Conservation (phyloP, 2,329 filamentous ascomycete species). For the Emergomyces orientalis region DNA sequence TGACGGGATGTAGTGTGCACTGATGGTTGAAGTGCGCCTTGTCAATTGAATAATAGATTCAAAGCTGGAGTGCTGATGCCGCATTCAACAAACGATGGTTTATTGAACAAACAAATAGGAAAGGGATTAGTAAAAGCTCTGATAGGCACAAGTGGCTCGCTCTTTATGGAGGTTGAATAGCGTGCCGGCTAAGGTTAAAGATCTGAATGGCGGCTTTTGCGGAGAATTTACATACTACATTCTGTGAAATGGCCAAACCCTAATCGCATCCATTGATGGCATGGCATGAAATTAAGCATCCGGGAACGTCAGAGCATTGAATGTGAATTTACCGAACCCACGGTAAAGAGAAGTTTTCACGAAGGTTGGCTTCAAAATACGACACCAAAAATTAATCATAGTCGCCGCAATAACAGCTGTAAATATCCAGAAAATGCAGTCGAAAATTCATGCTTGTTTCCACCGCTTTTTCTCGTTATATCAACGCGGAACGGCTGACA, state of each 20-base stretch:
- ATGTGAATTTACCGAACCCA: not conserved
- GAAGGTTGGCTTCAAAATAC: not conserved
- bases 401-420: not conserved
- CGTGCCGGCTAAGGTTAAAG: not conserved
- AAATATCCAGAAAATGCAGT: not conserved
- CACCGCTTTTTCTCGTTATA: not conserved
- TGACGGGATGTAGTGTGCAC: not conserved
- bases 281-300: not conserved
- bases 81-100: not conserved
- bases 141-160: too few relatives aligned
- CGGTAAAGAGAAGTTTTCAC: not conserved
- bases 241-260: not conserved
- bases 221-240: not conserved
- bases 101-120: not conserved
- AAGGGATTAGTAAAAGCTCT: not conserved
- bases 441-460: not conserved
- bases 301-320: not conserved
- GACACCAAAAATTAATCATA: not conserved
- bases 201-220: not conserved
- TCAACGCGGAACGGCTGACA: not conserved
- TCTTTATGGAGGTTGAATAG: too few relatives aligned
- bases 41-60: not conserved
- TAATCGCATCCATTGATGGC: not conserved
- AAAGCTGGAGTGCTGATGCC: not conserved
- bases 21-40: not conserved